phyloP scores from a whole-genome alignment of 1,284 basidiomycete species.

The Mycosarcoma maydis region DNA sequence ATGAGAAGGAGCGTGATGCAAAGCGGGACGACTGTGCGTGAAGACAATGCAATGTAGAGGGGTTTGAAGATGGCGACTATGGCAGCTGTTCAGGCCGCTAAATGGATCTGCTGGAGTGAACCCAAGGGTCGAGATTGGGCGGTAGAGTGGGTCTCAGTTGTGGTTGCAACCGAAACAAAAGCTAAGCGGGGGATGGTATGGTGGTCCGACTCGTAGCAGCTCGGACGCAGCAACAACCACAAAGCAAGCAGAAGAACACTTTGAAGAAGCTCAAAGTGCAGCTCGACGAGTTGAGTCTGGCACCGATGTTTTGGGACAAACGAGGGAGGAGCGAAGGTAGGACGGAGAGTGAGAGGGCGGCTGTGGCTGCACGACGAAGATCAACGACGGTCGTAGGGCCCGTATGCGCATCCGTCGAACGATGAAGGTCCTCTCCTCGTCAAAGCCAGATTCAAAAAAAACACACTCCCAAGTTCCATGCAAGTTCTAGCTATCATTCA shows the following conservation, averaged over 20 bases:
- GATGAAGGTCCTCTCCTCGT: background rate
- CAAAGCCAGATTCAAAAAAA: background rate
- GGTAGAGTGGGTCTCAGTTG: background rate
- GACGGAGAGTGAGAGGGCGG: background rate
- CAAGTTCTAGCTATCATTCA: too few relatives aligned
- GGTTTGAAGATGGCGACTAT: background rate
- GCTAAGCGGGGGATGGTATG: background rate
- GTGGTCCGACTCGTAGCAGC: background rate
- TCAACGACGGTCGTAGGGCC: slow-evolving; percentile 5
- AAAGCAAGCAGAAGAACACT: background rate
- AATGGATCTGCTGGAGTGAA: background rate
- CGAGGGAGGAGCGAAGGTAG: background rate
- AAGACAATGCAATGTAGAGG: background rate
- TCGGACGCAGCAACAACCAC: background rate
- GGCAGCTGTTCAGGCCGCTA: background rate
- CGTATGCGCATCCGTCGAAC: background rate
- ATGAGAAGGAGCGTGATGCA: too few relatives aligned
- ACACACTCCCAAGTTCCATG: too few relatives aligned
- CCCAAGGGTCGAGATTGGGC: background rate
- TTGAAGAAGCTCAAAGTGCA: background rate
- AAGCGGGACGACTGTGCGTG: background rate
- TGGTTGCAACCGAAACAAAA: background rate
- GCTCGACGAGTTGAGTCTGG: background rate
- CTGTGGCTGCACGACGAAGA: slow-evolving; percentile 7
- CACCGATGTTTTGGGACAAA: slow-evolving; percentile 9